phyloP scores from a whole-genome alignment of 2,329 filamentous ascomycete genomes.

The Trichoderma sp. region DNA sequence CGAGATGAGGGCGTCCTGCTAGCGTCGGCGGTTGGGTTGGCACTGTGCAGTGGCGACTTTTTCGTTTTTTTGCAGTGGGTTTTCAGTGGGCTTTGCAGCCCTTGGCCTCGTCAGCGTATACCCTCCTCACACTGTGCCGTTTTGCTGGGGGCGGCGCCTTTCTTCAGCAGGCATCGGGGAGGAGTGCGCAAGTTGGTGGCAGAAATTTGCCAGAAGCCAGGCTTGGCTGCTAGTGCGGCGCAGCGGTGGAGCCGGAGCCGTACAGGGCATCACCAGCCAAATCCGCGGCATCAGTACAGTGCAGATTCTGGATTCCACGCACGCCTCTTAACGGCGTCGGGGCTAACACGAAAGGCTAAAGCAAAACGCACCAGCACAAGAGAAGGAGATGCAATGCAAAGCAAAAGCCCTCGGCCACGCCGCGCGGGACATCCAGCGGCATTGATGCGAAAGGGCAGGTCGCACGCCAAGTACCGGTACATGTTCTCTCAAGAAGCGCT shows the following conservation, averaged over 20 bases:
- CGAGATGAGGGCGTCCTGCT: not conserved
- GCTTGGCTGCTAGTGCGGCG: not conserved
- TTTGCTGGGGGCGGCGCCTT: not conserved
- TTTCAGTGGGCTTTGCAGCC: not conserved
- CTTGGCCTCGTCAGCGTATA: not conserved
- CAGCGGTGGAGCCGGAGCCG: not conserved
- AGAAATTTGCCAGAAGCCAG: slow-evolving; percentile 9
- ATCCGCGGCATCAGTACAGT: not conserved
- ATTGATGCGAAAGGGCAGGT: not conserved
- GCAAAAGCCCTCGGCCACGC: not conserved
- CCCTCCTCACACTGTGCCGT: not conserved
- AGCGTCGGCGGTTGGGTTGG: not conserved
- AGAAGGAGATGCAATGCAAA: not conserved
- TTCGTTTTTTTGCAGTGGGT: not conserved
- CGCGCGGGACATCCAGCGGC: not conserved
- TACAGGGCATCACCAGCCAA: not conserved
- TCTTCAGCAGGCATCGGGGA: slow-evolving; percentile 4
- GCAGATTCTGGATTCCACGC: fast-evolving
- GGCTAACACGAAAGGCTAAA: not conserved
- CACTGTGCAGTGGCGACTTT: slow-evolving; percentile 3
- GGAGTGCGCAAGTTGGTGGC: not conserved
- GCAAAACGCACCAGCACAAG: too few relatives aligned
- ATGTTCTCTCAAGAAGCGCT: too few relatives aligned
- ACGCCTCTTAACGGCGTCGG: slow-evolving; percentile 1
- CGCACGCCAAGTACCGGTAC: not conserved